Percentiles rank a stretch among this genome's conserved stretches.
Conservation (phyloP, 2,329 filamentous ascomycete species). For the Ophiostoma australiae region DNA sequence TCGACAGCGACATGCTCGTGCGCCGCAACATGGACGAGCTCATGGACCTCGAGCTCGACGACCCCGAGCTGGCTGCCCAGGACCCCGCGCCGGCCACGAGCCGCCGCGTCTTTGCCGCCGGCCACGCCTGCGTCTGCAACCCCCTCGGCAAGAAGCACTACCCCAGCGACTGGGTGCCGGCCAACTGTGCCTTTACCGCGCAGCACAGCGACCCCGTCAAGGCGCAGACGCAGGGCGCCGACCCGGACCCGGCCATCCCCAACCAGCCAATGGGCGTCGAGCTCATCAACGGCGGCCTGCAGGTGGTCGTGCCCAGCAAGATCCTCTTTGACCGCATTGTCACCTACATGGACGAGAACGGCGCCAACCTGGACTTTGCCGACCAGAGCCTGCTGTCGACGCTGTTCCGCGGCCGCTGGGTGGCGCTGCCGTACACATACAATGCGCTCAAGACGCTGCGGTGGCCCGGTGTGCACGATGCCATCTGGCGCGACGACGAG, state of each 20-base stretch:
- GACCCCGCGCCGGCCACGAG: conserved; percentile 35
- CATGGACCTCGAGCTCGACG: conserved; percentile 67
- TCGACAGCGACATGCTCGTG: conserved; percentile 86
- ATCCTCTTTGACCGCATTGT: conserved; percentile 48
- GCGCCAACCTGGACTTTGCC: conserved; percentile 50
- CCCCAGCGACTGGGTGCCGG: conserved; percentile 60
- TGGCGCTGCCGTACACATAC: conserved; percentile 55
- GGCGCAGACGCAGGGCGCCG: conserved; percentile 44
- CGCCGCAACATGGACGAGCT: conserved; percentile 84
- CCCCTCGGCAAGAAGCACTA: conserved; percentile 74
- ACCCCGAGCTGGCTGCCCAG: conserved; percentile 27
- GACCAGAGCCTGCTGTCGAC: conserved; percentile 56
- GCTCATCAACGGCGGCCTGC: conserved; percentile 53
- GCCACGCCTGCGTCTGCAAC: conserved; percentile 83
- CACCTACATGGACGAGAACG: conserved; percentile 44
- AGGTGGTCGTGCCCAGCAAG: conserved; percentile 51
- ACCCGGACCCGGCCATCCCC: conserved; percentile 40
- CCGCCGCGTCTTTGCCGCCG: conserved; percentile 69
- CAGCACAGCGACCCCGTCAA: conserved; percentile 37
- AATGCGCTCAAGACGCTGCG: conserved; percentile 59
- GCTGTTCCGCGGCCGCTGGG: conserved; percentile 53
- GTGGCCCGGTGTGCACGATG: conserved; percentile 45
- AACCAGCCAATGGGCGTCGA: conserved; percentile 42
- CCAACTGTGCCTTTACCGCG: conserved; percentile 55
- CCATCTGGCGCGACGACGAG: conserved; percentile 53